Evolutionary conservation across 352 stramenopile genomes (phyloP), one percentile per base, ranked within the genome.

Genomic region (Phytophthora sansomeana): DNA sequence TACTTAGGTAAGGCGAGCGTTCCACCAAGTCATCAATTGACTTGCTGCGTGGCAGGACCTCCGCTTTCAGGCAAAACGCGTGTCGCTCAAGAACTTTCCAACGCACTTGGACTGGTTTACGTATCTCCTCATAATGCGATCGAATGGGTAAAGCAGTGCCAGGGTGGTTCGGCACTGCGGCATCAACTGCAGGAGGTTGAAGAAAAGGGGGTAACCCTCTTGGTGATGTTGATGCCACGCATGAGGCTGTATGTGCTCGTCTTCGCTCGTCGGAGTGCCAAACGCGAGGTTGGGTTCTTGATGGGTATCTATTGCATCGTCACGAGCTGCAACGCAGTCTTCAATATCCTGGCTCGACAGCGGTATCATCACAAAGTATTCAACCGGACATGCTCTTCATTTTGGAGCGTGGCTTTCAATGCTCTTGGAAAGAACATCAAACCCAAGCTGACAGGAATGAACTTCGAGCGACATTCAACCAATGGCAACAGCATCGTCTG

Each of bases 181-280:
- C 46, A 35, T 43, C 57, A 9, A n/a, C 16, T 68, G 29, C 46
- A 32, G 52, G 62, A 35, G 24, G 66, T 50, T 33, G 53, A 26
- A 9, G 60, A 17, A 46, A 55, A 14, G 49, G 63, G 3, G 24
- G 50, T 10, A 51, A 63, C 17, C 63, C 72, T n/a, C 28, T 63
- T 33, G 19, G 43, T n/a, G 70, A 83, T 41, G 17, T 44, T 6
- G 56, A 49, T 0, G 32, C 74, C 4, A 67, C 72, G 4, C 67
- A 85, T 30, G 72, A 78, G 11, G 81, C 68, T 0, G 69, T 93
- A 16, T 57, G 62, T 43, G 51, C 60, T 62, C 79, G 85, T 13
- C 53, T 93, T 39, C 74, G 77, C 17, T 82, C 77, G 2, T 77
- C 81, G 4, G 83, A 93, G 10, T 93, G 85, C 28, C 77, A 89